Base-by-base conservation (phyloP, 495 filamentous ascomycete genomes). In the Xylona heveae region DNA sequence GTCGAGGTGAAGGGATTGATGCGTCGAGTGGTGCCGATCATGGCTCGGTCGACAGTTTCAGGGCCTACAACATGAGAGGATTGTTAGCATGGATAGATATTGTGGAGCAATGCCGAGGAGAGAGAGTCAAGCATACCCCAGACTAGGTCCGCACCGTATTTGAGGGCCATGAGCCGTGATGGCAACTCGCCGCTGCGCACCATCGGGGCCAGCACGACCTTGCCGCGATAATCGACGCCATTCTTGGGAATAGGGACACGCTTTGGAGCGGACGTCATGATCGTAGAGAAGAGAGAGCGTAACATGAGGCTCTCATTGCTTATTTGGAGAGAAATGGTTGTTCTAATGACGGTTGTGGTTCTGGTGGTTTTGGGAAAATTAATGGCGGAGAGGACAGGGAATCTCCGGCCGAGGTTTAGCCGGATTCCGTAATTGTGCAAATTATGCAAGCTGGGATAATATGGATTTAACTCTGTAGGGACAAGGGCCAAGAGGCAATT, bases 141-240 rank as follows among this genome's bases (percentile, higher is more conserved):
- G 36, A 95, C 88, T 9, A 95, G 65, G 48, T 95, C 88, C 26
- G 90, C 90, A 28, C 88, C 88, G 48, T 97, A 95, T 42, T 90
- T 73, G 13, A 97, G 66, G 5, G 88, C 77, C 3, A 84, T 48
- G 1, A 97, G 65, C 10, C 88, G 72, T 6, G 77, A 82, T 3
- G 90, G 90, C 12, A 94, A 59, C 56, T 99, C 88, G 41, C 90
- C 90, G 17, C 78, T 84, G 23, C 88, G 74, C 16, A 97, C 88
- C 88, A 97, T 97, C 24, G 88, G 88, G 16, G 88, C 88, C 20
- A 99, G 73, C 20, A 93, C 90, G 38, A 94, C 52, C 53, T 90
- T 94, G 44, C 74, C 74, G 41, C 83, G 69, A 52, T 90, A 94
- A 56, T 94, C 84, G 48, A 91, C 81, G 34, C 84, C 84, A 48